Conservation (phyloP, 192 early-diverging fungal genomes). For the Entophlyctis luteolus region DNA sequence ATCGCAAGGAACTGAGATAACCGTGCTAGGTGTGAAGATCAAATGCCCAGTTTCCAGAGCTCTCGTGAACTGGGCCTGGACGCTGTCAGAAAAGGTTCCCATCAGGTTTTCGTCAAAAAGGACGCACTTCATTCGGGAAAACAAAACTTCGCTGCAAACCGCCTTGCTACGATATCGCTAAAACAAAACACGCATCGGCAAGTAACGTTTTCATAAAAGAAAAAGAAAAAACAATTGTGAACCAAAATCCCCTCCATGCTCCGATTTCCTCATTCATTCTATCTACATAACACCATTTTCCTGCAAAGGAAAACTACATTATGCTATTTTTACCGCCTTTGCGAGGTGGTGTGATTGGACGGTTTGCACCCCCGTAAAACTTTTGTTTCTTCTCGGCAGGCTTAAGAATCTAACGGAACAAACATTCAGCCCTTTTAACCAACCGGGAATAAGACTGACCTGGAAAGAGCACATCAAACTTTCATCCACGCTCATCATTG, state of each 20-base stretch:
- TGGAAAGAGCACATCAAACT: constrained; percentile 65
- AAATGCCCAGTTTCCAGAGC: constrained; percentile 10
- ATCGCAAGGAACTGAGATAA: background rate
- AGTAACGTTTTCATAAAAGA: too few relatives aligned
- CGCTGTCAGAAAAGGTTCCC: background rate
- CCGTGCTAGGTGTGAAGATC: constrained; percentile 13
- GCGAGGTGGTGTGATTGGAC: constrained; percentile 70
- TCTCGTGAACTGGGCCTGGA: background rate
- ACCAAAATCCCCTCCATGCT: too few relatives aligned
- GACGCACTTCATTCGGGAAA: too few relatives aligned
- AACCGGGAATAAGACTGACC: constrained; percentile 16
- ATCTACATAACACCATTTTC: background rate
- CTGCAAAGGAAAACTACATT: background rate
- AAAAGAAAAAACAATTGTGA: too few relatives aligned
- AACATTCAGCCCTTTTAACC: background rate
- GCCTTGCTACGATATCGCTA: too few relatives aligned
- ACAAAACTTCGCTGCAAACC: too few relatives aligned
- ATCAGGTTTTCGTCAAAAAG: too few relatives aligned
- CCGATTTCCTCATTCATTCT: too few relatives aligned
- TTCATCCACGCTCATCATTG: constrained; percentile 66
- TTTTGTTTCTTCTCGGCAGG: constrained; percentile 90
- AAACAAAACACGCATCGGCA: too few relatives aligned
- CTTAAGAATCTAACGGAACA: constrained; percentile 72
- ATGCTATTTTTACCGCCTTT: constrained; percentile 34
- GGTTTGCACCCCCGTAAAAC: constrained; percentile 68